A percentile compares a stretch with the other conserved stretches of the same genome.
Evolutionary conservation across 1,284 basidiomycete species (phyloP).

Genomic region (Takashimella tepidaria): DNA sequence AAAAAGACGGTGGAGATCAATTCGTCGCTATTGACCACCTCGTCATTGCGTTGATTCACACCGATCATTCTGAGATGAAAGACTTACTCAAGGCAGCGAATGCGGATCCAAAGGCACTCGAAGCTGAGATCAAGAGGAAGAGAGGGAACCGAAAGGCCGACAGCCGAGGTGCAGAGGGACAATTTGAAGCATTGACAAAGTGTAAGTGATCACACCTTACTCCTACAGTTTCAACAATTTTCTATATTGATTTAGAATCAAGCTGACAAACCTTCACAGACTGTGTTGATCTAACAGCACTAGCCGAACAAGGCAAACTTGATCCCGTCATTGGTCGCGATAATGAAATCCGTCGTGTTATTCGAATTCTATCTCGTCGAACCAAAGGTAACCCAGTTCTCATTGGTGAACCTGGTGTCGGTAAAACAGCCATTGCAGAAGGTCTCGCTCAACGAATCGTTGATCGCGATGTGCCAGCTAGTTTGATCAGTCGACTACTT

Average conservation of each 20-base stretch:
- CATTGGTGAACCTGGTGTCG: constrained; percentile 81
- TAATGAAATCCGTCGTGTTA: constrained; percentile 53
- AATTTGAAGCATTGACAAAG: constrained; percentile 50
- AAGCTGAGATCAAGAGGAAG: constrained; percentile 52
- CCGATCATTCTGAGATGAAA: constrained; percentile 46
- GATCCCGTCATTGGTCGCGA: constrained; percentile 58
- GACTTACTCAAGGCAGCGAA: constrained; percentile 51
- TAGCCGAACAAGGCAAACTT: constrained; percentile 53
- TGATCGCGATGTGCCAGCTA: constrained; percentile 90
- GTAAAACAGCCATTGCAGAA: constrained; percentile 91
- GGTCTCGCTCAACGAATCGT: constrained; percentile 94
- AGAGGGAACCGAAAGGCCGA: constrained; percentile 54
- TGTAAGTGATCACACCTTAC: constrained; percentile 30
- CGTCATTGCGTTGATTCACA: constrained; percentile 64
- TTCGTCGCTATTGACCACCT: constrained; percentile 89
- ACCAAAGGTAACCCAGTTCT: constrained; percentile 56
- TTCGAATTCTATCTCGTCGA: constrained; percentile 70
- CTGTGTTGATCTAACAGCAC: constrained; percentile 46
- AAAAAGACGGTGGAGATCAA: constrained; percentile 78
- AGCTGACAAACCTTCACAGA: constrained; percentile 13
- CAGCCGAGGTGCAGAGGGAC: constrained; percentile 50
- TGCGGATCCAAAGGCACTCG: constrained; percentile 49
- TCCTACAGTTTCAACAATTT: background rate
- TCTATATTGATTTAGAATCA: constrained; percentile 15
- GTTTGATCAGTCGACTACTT: constrained; percentile 73